Percentiles rank a stretch among this genome's conserved stretches.
Evolutionary conservation across 2,329 filamentous ascomycete genomes (phyloP).

Genomic region (Stagonosporopsis vannaccii): DNA sequence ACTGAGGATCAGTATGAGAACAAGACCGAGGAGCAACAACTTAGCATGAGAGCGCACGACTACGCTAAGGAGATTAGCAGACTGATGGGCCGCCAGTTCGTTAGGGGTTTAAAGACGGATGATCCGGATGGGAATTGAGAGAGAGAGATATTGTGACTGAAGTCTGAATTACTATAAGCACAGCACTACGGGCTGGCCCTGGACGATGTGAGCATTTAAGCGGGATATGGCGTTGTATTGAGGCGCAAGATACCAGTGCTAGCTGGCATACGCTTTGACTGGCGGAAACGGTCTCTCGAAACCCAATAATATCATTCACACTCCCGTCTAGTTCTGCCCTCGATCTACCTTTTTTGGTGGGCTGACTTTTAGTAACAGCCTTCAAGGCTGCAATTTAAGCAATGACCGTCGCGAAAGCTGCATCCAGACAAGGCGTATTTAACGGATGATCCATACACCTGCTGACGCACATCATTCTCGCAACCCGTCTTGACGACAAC

Average conservation of each 20-base stretch:
- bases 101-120: conserved; percentile 26
- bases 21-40: conserved; percentile 32
- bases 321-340: not conserved
- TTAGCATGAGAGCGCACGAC: conserved; percentile 32
- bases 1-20: conserved; percentile 32
- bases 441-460: conserved; percentile 11
- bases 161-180: not conserved
- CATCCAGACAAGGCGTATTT: conserved; percentile 15
- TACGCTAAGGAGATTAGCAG: conserved; percentile 39
- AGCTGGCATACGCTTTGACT: conserved; percentile 4
- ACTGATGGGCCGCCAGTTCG: conserved; percentile 38
- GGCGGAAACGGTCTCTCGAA: not conserved
- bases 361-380: not conserved
- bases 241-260: conserved; percentile 7
- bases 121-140: not conserved
- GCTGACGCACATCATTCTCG: conserved; percentile 16
- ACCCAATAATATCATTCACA: conserved; percentile 5
- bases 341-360: not conserved
- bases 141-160: not conserved
- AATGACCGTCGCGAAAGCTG: conserved; percentile 15
- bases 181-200: conserved; percentile 7
- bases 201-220: conserved; percentile 10
- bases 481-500: not conserved
- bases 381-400: not conserved
- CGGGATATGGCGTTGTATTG: conserved; percentile 12